A percentile compares a stretch with the other conserved stretches of the same genome.
phyloP scores from a whole-genome alignment of 225 moss, liverwort and hornwort genomes.

The Lunularia cruciata region DNA sequence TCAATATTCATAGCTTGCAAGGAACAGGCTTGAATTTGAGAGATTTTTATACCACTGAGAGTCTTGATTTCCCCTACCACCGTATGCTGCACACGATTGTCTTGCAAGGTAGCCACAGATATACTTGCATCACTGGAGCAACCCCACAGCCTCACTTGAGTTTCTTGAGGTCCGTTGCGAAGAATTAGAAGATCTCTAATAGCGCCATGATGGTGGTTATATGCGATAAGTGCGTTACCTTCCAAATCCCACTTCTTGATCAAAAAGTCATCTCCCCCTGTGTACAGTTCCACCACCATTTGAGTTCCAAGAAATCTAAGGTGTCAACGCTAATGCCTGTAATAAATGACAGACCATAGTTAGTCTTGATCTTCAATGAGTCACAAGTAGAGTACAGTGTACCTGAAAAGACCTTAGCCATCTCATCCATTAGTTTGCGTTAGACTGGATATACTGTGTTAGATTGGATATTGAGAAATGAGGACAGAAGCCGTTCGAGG shows the following conservation, averaged over 20 bases:
- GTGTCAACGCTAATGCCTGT: neutral
- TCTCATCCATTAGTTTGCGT: too few relatives aligned
- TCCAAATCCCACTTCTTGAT: conserved; percentile 71
- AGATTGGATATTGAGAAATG: too few relatives aligned
- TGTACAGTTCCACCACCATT: neutral
- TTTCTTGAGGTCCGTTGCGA: conserved; percentile 41
- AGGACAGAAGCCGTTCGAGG: too few relatives aligned
- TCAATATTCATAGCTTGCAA: neutral
- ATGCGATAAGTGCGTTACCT: conserved; percentile 52
- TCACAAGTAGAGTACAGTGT: too few relatives aligned
- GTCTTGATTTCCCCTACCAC: conserved; percentile 39
- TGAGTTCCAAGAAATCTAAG: too few relatives aligned
- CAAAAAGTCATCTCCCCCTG: conserved; percentile 81
- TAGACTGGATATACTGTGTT: too few relatives aligned
- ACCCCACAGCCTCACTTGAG: conserved; percentile 53
- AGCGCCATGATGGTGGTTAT: conserved; percentile 70
- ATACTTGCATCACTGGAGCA: conserved; percentile 61
- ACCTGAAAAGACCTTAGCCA: too few relatives aligned
- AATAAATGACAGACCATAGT: neutral
- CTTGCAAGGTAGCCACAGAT: conserved; percentile 42
- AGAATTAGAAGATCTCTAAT: conserved; percentile 62
- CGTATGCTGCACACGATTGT: conserved; percentile 45
- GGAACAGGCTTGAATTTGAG: neutral
- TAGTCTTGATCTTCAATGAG: neutral
- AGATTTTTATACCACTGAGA: conserved; percentile 39